Base-by-base conservation (phyloP, 768 basidiomycete species). In the Pholiota conissans region DNA sequence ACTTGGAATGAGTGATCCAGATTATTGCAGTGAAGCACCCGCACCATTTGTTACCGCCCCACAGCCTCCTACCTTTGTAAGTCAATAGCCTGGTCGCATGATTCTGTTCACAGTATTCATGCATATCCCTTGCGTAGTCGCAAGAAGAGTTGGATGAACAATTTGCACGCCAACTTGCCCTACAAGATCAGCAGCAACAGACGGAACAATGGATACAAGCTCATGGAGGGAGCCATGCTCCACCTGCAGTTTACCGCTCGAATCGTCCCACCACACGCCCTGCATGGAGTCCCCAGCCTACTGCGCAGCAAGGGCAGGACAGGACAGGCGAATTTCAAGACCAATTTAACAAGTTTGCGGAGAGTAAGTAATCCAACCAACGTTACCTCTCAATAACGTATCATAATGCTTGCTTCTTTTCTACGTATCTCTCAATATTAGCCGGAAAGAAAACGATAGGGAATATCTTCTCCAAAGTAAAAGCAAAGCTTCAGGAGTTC, bases 1-100 rank as follows among this genome's bases (percentile, higher is more conserved):
- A 8, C 80, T 95, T 6, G 88, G 86, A 9, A 93, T 95, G 92
- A 92, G 81, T 71, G 93, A 95, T 72, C 91, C 91, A 1, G 79
- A 85, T 6, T 93, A 89, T 66, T 78, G 67, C 55, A 71, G 73
- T 46, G 77, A 85, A 3, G 67, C 76, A 13, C 62, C 58, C 61
- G 8, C 60, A 59, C 47, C 64, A 26, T 49, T 45, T n/a, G 52
- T 42, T 10, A 4, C 8, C 5, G 63, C 59, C n/a, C 59, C 62
- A 3, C 61, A 58, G 45, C 46, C 58, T n/a, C 67, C 69, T 55
- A 61, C 65, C 54, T 55, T 71, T 57, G 58, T 70, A 59, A 63
- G 74, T 74, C 20, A n/a, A 46, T 18, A 18, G 20, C 49, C 45
- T 29, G 7, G 27, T 45, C 24, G 26, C 18, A 40, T 62, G 18